A percentile compares a stretch with the other conserved stretches of the same genome.
Evolutionary conservation across 1,139 yeast genomes (phyloP).

Genomic region (Suhomyces bolitotheri): DNA sequence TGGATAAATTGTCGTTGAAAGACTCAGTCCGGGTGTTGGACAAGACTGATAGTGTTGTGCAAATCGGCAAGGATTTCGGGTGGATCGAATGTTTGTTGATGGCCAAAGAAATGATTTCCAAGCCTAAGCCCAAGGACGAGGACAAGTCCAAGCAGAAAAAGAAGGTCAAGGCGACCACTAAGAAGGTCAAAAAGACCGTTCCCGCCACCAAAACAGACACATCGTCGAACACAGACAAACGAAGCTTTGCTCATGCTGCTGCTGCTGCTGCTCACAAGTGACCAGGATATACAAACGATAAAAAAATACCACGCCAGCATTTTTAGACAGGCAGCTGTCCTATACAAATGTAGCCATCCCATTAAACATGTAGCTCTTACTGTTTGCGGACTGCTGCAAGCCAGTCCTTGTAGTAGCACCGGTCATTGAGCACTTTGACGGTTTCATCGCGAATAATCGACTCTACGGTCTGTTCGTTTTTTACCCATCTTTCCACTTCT

Average conservation of each 20-base stretch:
- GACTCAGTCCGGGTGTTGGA: slow-evolving; percentile 42
- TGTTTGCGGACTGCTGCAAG: too few relatives aligned
- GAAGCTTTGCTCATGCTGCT: slow-evolving; percentile 45
- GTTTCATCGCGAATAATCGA: slow-evolving; percentile 38
- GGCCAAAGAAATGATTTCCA: slow-evolving; percentile 43
- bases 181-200: slow-evolving; percentile 9
- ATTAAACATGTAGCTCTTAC: too few relatives aligned
- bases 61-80: slow-evolving; percentile 39
- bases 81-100: slow-evolving; percentile 50
- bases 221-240: slow-evolving; percentile 7
- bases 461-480: slow-evolving; percentile 38
- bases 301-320: too few relatives aligned
- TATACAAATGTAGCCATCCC: too few relatives aligned
- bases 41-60: slow-evolving; percentile 33
- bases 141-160: slow-evolving; percentile 5
- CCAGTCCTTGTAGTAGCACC: slow-evolving; percentile 43
- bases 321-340: too few relatives aligned
- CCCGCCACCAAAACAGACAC: slow-evolving; percentile 14
- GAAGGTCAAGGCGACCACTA: slow-evolving; percentile 6
- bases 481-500: slow-evolving; percentile 38
- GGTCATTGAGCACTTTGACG: slow-evolving; percentile 33
- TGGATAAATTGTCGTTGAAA: slow-evolving; percentile 25
- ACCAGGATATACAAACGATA: neutral
- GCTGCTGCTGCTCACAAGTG: slow-evolving; percentile 43
- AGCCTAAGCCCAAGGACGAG: slow-evolving; percentile 9